A percentile compares a stretch with the other conserved stretches of the same genome.
Evolutionary conservation across 371 early-diverging fungal species (phyloP).

Genomic region (Rhizopus arrhizus): DNA sequence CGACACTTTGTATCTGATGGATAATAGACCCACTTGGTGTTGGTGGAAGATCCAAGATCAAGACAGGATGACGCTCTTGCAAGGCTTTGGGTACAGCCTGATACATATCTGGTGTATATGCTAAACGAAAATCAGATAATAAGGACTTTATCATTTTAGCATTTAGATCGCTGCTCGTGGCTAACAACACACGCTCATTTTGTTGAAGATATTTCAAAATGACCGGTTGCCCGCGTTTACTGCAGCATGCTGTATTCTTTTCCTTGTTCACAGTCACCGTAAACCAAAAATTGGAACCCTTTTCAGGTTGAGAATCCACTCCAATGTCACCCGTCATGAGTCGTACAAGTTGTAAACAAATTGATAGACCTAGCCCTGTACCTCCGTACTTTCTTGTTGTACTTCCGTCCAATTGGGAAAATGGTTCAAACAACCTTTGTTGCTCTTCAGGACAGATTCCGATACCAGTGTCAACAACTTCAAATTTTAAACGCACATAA

Average conservation of each 20-base stretch:
- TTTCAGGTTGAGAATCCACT: conserved; percentile 53
- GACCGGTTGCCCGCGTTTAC: conserved; percentile 18
- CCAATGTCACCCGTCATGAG: conserved; percentile 62
- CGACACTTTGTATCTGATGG: conserved; percentile 47
- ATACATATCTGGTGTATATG: conserved; percentile 36
- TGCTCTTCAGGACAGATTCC: conserved; percentile 62
- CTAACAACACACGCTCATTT: conserved; percentile 39
- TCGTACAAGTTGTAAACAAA: conserved; percentile 57
- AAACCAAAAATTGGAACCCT: conserved; percentile 67
- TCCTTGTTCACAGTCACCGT: conserved; percentile 41
- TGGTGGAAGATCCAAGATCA: conserved; percentile 48
- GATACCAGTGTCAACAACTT: conserved; percentile 66
- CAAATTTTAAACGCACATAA: conserved; percentile 42
- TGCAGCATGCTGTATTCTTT: conserved; percentile 12
- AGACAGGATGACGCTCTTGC: conserved; percentile 42
- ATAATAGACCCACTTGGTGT: conserved; percentile 41
- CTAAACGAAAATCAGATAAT: conserved; percentile 33
- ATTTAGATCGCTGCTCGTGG: conserved; percentile 37
- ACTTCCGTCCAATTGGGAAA: conserved; percentile 65
- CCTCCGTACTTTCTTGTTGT: conserved; percentile 65
- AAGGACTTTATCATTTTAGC: conserved; percentile 42
- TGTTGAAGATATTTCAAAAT: conserved; percentile 19
- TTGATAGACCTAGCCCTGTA: conserved; percentile 66
- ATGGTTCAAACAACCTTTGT: conserved; percentile 59
- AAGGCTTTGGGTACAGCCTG: conserved; percentile 47